Evolutionary conservation across 345 rosid genomes (phyloP), one percentile per base, ranked within the genome.

Genomic region (Abelmoschus esculentus): DNA sequence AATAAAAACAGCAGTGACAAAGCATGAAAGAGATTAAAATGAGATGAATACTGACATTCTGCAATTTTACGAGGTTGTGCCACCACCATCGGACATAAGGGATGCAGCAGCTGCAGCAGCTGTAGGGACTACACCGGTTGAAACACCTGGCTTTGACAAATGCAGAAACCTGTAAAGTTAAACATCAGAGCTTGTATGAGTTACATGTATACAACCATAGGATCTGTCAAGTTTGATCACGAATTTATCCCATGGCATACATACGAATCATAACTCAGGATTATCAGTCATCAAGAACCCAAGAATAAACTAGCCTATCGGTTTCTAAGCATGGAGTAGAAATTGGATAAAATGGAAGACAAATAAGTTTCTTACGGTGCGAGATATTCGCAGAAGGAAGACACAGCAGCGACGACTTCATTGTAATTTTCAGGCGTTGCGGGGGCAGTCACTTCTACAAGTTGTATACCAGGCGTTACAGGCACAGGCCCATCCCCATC

Each of bases 71-170:
- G 86, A 77, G 42, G 88, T 79, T 67, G 97, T 86, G 72, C 97
- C 96, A 28, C 96, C 99, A 49, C 97, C 99, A 83, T 91, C 98
- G 3, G 93, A 95, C 96, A 95, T 88, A 8, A 95, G 96, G 64
- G 98, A 89, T 47, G 96, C 96, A 4, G 97, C 96, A 15, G 98
- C 97, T 0, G 97, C 95, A 3, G 98, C 97, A 8, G 99, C 97
- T 10, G 98, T 91, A 28, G 97, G 90, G 72, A 95, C 99, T 74
- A 95, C 97, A 38, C 97, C 97, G 0, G 89, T 85, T 2, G 89
- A 79, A 61, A 87, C 81, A 62, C 89, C 90, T 2, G 96, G 96
- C 78, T 91, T 95, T 61, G 99, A 91, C 80, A 91, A 84, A 79
- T 95, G 96, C 77, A 90, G 80, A 64, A 93, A 93, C 84, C 97